Evolutionary conservation across 176 grass and related monocot genomes (phyloP).

Genomic region (Lolium perenne): DNA sequence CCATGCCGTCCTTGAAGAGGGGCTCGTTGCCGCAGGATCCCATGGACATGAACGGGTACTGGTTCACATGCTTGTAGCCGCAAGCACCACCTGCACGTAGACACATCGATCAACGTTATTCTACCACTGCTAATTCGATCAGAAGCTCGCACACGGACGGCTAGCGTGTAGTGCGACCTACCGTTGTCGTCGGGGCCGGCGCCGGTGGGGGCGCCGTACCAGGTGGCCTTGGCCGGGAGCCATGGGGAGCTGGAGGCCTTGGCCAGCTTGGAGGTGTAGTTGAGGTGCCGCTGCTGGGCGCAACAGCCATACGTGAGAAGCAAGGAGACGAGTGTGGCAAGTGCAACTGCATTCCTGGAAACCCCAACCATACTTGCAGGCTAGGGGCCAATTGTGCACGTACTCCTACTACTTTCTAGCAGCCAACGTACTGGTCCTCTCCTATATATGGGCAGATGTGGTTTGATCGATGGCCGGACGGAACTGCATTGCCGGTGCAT

Average conservation of each 20-base stretch:
- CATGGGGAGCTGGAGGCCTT: constrained; percentile 31
- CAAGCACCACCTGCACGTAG: constrained; percentile 61
- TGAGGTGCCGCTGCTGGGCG: background rate
- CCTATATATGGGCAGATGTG: background rate
- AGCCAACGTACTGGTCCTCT: no score
- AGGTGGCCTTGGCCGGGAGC: constrained; percentile 59
- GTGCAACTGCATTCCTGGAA: background rate
- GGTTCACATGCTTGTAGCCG: constrained; percentile 59
- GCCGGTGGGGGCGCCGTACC: constrained; percentile 68
- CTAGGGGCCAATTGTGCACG: background rate
- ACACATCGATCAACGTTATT: background rate
- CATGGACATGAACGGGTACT: constrained; percentile 60
- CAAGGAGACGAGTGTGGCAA: constrained; percentile 37
- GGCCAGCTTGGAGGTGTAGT: background rate
- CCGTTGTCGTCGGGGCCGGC: constrained; percentile 61
- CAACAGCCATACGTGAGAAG: constrained; percentile 25
- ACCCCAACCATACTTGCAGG: constrained; percentile 16
- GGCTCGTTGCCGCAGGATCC: constrained; percentile 62
- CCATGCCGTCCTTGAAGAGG: constrained; percentile 55
- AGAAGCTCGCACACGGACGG: background rate
- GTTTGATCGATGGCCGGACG: background rate
- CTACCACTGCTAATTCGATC: background rate
- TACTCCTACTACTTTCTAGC: no score
- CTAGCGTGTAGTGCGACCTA: constrained; percentile 8
- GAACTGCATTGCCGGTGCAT: constrained; percentile 24